Evolutionary conservation across 805 yeast species (phyloP).

Genomic region (Millerago galiae): DNA sequence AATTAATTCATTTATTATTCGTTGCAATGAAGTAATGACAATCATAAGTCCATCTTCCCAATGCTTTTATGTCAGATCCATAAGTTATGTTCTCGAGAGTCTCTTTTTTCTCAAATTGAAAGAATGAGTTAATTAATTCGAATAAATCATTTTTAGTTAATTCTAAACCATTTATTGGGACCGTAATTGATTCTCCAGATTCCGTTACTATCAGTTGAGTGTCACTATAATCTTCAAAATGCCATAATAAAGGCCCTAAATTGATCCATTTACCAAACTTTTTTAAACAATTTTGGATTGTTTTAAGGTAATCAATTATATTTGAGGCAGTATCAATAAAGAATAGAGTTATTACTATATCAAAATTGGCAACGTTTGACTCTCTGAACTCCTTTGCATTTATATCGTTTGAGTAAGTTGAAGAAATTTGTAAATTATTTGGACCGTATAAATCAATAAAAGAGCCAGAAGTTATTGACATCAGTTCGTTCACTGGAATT

Average conservation of each 20-base stretch:
- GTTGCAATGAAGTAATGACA: constrained; percentile 68
- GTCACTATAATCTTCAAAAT: constrained; percentile 48
- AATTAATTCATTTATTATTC: no score
- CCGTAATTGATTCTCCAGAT: constrained; percentile 20
- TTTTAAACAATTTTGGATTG: constrained; percentile 40
- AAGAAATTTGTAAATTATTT: constrained; percentile 12
- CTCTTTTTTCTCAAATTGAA: constrained; percentile 39
- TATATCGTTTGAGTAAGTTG: constrained; percentile 24
- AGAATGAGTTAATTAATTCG: constrained; percentile 42
- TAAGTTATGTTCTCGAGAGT: constrained; percentile 42
- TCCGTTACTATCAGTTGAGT: constrained; percentile 18
- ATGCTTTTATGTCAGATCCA: constrained; percentile 40
- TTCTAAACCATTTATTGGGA: constrained; percentile 50
- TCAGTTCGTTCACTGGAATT: constrained; percentile 40
- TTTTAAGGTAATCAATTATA: constrained; percentile 47
- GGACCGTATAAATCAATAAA: constrained; percentile 65
- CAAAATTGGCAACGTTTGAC: constrained; percentile 33
- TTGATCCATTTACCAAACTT: constrained; percentile 52
- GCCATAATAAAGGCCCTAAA: constrained; percentile 70
- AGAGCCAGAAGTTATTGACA: constrained; percentile 72
- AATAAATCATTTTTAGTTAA: constrained; percentile 49
- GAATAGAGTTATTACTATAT: constrained; percentile 47
- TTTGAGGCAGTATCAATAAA: constrained; percentile 62
- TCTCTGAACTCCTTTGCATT: constrained; percentile 36
- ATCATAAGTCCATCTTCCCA: constrained; percentile 51